These are phyloP conservation scores for Phytopythium helicoides DNA, from an alignment of 352 stramenopile genomes.

Conservation along the genomic window DNA sequence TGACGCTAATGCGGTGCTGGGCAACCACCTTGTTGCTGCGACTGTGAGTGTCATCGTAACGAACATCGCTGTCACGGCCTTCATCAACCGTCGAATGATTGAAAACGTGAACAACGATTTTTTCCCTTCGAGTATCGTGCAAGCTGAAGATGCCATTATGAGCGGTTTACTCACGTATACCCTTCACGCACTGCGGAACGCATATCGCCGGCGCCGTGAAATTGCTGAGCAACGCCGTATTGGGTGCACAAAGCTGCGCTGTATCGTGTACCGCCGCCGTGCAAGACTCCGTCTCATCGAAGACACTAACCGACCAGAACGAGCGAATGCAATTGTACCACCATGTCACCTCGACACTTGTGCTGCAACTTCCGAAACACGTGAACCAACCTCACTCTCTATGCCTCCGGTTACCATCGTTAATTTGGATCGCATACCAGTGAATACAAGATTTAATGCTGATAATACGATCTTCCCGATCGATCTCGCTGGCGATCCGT, in stretches of 20 bases:
- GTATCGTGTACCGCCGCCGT: slow-evolving; percentile 5
- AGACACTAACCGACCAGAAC: too few relatives aligned
- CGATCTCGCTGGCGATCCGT: neutral
- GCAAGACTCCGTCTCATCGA: slow-evolving; percentile 3
- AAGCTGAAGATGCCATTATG: slow-evolving; percentile 7
- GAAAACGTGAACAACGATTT: neutral
- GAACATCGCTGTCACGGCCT: neutral
- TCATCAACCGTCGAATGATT: slow-evolving; percentile 6
- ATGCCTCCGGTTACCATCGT: neutral
- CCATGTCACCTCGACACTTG: too few relatives aligned
- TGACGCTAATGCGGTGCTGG: slow-evolving; percentile 12
- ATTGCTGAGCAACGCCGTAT: slow-evolving; percentile 2
- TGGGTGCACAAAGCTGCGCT: slow-evolving; percentile 1
- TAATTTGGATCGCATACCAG: neutral
- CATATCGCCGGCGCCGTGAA: neutral
- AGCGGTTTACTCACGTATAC: slow-evolving; percentile 5
- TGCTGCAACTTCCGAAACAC: too few relatives aligned
- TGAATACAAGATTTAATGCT: neutral
- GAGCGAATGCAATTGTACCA: too few relatives aligned
- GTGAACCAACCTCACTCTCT: too few relatives aligned
- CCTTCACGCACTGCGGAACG: slow-evolving; percentile 1
- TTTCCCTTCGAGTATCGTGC: neutral
- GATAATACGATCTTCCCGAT: neutral
- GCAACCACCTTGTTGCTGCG: neutral
- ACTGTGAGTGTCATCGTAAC: neutral